Evolutionary conservation across 495 filamentous ascomycete species (phyloP).

Genomic region (Staphylotrichum longicolle): DNA sequence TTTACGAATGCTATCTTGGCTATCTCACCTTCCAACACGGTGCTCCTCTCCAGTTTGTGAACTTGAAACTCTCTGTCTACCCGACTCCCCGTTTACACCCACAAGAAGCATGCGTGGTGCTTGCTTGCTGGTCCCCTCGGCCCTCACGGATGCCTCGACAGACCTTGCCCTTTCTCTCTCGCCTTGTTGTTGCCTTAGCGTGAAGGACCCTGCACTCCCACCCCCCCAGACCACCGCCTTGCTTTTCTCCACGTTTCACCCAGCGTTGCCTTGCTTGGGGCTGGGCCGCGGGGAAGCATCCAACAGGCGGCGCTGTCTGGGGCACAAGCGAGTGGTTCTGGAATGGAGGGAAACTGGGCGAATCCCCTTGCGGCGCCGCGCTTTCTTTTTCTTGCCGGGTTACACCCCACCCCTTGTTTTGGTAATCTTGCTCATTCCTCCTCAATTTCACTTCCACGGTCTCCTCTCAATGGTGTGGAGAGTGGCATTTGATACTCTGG

Average conservation of each 20-base stretch:
- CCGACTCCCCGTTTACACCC: no score
- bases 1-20: not conserved
- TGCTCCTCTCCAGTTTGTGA: no score
- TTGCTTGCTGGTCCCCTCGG: no score
- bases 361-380: not conserved
- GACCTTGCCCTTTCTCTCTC: no score
- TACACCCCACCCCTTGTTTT: not conserved
- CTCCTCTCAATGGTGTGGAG: not conserved
- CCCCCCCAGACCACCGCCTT: not conserved
- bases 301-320: slow-evolving; percentile 9
- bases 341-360: no score
- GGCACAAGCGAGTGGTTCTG: slow-evolving; percentile 1
- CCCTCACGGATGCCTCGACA: no score
- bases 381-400: not conserved
- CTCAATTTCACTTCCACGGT: no score
- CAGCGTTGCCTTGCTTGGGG: not conserved
- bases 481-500: slow-evolving; percentile 10
- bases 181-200: not conserved
- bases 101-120: no score
- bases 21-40: no score
- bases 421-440: not conserved
- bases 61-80: no score
- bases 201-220: no score
- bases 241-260: slow-evolving; percentile 15
- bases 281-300: slow-evolving; percentile 8